phyloP scores from a whole-genome alignment of 345 rosid genomes.

The Hypericum androsaemum region DNA sequence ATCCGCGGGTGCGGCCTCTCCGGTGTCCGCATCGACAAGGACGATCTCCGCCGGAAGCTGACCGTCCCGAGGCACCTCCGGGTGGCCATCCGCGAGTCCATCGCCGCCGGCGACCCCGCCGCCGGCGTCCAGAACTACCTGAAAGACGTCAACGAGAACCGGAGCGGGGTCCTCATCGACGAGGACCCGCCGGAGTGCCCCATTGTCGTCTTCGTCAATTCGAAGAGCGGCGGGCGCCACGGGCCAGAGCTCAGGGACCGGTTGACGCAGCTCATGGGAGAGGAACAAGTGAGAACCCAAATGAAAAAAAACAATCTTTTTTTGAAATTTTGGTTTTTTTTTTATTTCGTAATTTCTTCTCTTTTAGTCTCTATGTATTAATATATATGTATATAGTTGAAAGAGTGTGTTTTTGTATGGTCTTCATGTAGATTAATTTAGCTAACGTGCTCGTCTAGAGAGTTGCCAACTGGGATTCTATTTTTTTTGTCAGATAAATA shows the following conservation, averaged over 20 bases:
- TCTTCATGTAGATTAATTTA: too few species aligned
- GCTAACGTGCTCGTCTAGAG: too few species aligned
- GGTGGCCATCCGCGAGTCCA: conserved; percentile 46
- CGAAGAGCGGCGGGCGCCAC: conserved; percentile 77
- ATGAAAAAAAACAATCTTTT: too few species aligned
- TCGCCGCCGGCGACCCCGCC: conserved; percentile 35
- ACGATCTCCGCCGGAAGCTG: conserved; percentile 44
- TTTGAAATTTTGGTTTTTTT: too few species aligned
- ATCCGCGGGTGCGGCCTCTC: conserved; percentile 52
- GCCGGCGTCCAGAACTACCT: conserved; percentile 10
- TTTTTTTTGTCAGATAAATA: too few species aligned
- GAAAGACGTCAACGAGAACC: conserved; percentile 5
- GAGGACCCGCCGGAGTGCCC: conserved; percentile 52
- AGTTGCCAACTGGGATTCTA: too few species aligned
- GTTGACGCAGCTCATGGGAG: conserved; percentile 60
- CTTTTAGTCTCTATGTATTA: too few species aligned
- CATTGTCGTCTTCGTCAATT: conserved; percentile 66
- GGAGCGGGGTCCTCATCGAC: background rate
- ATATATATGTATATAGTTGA: too few species aligned
- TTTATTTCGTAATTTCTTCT: too few species aligned
- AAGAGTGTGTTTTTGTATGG: too few species aligned
- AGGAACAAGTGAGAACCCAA: conserved; percentile 47
- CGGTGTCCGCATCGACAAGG: conserved; percentile 57
- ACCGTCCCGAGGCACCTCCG: conserved; percentile 67
- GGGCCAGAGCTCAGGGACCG: conserved; percentile 64